Evolutionary conservation across 2,329 filamentous ascomycete genomes (phyloP).

Genomic region (Colletotrichum theobromicola): DNA sequence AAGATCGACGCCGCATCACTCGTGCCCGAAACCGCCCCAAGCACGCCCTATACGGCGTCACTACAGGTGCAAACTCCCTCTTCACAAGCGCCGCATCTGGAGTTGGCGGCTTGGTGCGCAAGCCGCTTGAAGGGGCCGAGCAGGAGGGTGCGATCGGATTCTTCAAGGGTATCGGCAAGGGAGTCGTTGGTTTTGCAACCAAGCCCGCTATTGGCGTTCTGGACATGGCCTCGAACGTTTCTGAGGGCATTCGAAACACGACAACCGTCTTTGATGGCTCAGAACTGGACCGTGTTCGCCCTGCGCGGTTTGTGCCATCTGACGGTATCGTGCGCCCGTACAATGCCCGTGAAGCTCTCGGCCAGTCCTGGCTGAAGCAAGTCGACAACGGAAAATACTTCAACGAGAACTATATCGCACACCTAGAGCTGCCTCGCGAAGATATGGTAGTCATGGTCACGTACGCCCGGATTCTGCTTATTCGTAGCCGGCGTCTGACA

Average conservation of each 20-base stretch:
- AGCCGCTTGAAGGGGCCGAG: conserved; percentile 94
- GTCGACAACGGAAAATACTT: conserved; percentile 98
- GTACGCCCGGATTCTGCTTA: conserved; percentile 85
- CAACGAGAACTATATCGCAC: conserved; percentile 96
- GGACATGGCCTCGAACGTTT: conserved; percentile 95
- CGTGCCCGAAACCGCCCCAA: conserved; percentile 93
- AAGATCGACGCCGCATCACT: conserved; percentile 93
- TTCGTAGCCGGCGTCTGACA: conserved; percentile 82
- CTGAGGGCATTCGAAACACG: conserved; percentile 96
- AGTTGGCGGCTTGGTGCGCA: conserved; percentile 89
- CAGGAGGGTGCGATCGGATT: conserved; percentile 94
- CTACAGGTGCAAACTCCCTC: conserved; percentile 92
- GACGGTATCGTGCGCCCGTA: conserved; percentile 96
- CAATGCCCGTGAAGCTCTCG: conserved; percentile 91
- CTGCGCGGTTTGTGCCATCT: conserved; percentile 87
- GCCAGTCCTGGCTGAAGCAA: conserved; percentile 99
- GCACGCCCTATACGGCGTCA: conserved; percentile 95
- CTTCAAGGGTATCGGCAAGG: conserved; percentile 97
- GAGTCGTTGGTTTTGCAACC: conserved; percentile 89
- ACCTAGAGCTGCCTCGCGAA: conserved; percentile 87
- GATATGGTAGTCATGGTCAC: conserved; percentile 92
- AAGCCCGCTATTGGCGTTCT: conserved; percentile 97
- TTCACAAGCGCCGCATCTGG: conserved; percentile 92
- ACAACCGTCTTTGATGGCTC: conserved; percentile 97
- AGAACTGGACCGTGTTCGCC: conserved; percentile 91